Percentiles rank a stretch among this genome's conserved stretches.
These are phyloP conservation scores for Cantharellus anzutake DNA, from an alignment of 768 basidiomycete species.

Conservation along the genomic window DNA sequence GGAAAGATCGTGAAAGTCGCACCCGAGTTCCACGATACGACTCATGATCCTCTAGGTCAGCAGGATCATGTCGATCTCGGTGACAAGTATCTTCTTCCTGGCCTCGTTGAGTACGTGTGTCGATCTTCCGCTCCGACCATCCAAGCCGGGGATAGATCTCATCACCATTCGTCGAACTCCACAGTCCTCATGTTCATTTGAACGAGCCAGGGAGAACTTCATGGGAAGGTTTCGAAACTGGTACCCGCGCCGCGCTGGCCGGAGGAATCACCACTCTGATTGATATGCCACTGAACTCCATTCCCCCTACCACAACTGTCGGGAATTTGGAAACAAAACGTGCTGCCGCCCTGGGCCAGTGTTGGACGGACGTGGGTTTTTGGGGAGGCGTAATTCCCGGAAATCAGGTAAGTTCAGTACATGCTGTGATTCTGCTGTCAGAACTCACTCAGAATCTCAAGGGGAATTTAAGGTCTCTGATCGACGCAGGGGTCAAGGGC, in stretches of 20 bases:
- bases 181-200: slow-evolving; percentile 75
- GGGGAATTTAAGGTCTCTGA: slow-evolving; percentile 55
- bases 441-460: slow-evolving; percentile 14
- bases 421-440: not conserved
- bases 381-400: slow-evolving; percentile 93
- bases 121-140: not conserved
- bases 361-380: slow-evolving; percentile 68
- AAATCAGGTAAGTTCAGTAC: slow-evolving; percentile 38
- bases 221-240: slow-evolving; percentile 89
- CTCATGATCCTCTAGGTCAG: slow-evolving; percentile 14
- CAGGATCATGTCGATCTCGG: slow-evolving; percentile 33
- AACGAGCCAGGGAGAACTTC: slow-evolving; percentile 86
- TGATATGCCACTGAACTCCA: slow-evolving; percentile 97
- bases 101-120: slow-evolving; percentile 53
- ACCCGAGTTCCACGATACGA: not conserved
- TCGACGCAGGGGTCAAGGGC: slow-evolving; percentile 70
- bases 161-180: not conserved
- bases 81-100: slow-evolving; percentile 45
- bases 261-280: slow-evolving; percentile 92
- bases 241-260: slow-evolving; percentile 76
- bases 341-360: slow-evolving; percentile 48
- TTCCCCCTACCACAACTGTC: slow-evolving; percentile 86
- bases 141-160: not conserved
- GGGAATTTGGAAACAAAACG: slow-evolving; percentile 54
- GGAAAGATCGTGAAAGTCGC: slow-evolving; percentile 43